Evolutionary conservation across 1,284 basidiomycete species (phyloP).

Genomic region (Cutaneotrichosporon arboriforme): DNA sequence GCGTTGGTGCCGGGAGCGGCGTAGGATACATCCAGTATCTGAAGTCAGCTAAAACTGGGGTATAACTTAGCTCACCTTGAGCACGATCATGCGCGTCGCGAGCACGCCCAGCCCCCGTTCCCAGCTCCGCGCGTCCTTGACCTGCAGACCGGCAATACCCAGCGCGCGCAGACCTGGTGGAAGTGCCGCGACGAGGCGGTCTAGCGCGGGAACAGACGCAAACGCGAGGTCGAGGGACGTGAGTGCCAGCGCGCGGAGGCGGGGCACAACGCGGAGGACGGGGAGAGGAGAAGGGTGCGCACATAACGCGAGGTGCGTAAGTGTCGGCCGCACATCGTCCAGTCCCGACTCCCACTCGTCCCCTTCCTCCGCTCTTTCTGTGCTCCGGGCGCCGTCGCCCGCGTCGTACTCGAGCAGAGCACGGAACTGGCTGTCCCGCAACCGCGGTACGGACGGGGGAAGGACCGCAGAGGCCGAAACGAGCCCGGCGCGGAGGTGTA

Average conservation of each 20-base stretch:
- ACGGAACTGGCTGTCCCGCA: conserved; percentile 22
- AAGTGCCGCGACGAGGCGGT: conserved; percentile 21
- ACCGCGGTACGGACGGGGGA: conserved; percentile 10
- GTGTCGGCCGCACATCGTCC: conserved; percentile 6
- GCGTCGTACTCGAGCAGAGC: conserved; percentile 16
- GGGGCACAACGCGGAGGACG: conserved; percentile 22
- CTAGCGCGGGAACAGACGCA: conserved; percentile 25
- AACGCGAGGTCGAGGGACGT: conserved; percentile 36
- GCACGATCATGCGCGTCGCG: conserved; percentile 29
- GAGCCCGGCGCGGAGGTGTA: conserved; percentile 26
- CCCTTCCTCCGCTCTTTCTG: not conserved
- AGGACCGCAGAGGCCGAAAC: conserved; percentile 18
- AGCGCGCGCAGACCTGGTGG: conserved; percentile 27
- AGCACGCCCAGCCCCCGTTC: conserved; percentile 18
- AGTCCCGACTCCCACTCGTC: conserved; percentile 20
- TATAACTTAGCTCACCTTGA: conserved; percentile 32
- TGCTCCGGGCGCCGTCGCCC: not conserved
- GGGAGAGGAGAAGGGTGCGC: conserved; percentile 24
- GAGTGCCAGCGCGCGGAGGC: conserved; percentile 15
- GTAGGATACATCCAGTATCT: conserved; percentile 34
- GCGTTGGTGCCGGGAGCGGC: conserved; percentile 1
- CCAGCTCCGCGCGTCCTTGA: conserved; percentile 6
- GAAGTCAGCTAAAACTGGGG: not conserved
- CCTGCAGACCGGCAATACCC: conserved; percentile 23
- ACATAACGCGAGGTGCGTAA: conserved; percentile 27